Evolutionary conservation across 164 flowering plant genomes (phyloP).

Genomic region (Umbellularia californica): DNA sequence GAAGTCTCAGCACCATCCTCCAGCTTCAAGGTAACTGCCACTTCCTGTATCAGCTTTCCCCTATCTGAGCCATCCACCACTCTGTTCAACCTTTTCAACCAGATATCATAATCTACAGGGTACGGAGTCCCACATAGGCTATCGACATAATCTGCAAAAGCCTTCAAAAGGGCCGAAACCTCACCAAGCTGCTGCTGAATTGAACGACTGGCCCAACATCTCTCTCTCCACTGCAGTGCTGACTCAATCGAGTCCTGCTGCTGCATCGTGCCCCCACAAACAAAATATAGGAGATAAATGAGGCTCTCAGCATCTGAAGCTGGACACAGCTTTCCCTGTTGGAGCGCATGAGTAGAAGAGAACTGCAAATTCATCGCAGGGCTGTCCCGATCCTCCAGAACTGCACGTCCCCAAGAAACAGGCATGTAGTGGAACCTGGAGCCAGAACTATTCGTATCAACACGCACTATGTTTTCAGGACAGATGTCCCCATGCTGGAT

Average conservation of each 20-base stretch:
- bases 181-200: constrained; percentile 80
- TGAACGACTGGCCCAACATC: constrained; percentile 57
- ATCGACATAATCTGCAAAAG: constrained; percentile 85
- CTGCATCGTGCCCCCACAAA: constrained; percentile 55
- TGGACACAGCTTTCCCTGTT: constrained; percentile 75
- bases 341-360: constrained; percentile 80
- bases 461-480: constrained; percentile 67
- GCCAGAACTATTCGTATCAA: constrained; percentile 28
- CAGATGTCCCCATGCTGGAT: constrained; percentile 78
- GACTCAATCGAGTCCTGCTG: constrained; percentile 77
- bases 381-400: constrained; percentile 76
- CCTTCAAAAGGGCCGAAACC: constrained; percentile 72
- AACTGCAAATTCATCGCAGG: constrained; percentile 71
- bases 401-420: constrained; percentile 78
- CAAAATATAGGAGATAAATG: constrained; percentile 57
- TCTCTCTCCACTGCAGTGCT: constrained; percentile 80
- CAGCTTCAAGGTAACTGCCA: constrained; percentile 23
- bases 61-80: constrained; percentile 49
- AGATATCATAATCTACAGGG: constrained; percentile 68
- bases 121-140: constrained; percentile 87
- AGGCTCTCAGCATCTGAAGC: constrained; percentile 86
- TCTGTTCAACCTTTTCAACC: constrained; percentile 62
- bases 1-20: constrained; percentile 57
- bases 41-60: constrained; percentile 45
- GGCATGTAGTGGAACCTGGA: constrained; percentile 29